Conservation (phyloP, 2,329 filamentous ascomycete genomes). For the Trichoderma harzianum region DNA sequence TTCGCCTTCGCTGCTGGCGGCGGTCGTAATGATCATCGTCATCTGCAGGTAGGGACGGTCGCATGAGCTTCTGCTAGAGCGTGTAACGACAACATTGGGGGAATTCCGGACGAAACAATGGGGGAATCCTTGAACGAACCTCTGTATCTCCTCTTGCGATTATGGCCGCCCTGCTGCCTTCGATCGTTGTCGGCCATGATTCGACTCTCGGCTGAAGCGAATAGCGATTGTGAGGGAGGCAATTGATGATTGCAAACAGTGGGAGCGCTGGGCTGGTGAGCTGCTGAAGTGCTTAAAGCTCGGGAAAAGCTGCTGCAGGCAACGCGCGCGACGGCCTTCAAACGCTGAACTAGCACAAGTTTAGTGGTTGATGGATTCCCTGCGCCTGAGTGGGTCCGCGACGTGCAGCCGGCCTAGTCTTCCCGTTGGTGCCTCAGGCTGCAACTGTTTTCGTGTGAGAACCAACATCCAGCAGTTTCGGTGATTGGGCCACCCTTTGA, state of each 20-base stretch:
- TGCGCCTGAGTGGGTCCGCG: slow-evolving; percentile 3
- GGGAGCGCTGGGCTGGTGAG: not conserved
- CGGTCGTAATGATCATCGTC: slow-evolving; percentile 78
- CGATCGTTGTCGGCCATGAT: slow-evolving; percentile 57
- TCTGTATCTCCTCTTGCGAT: slow-evolving; percentile 76
- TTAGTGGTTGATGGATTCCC: not conserved
- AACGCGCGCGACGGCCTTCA: slow-evolving; percentile 17
- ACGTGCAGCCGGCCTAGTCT: not conserved
- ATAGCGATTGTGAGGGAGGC: not conserved
- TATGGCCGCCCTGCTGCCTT: slow-evolving; percentile 51
- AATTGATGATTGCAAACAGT: not conserved
- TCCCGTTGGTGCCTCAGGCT: slow-evolving; percentile 11
- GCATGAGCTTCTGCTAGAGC: slow-evolving; percentile 1
- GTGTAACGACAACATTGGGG: not conserved
- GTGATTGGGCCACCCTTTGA: not conserved
- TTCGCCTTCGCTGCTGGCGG: slow-evolving; percentile 68
- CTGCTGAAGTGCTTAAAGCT: slow-evolving; percentile 13
- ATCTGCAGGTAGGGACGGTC: slow-evolving; percentile 27
- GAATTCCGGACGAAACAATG: not conserved
- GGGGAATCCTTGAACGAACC: slow-evolving; percentile 47
- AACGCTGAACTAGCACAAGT: not conserved
- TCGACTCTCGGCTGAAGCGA: not conserved
- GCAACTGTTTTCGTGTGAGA: not conserved
- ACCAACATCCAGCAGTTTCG: not conserved
- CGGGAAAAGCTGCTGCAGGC: slow-evolving; percentile 21